Conservation (phyloP, 176 grass and related monocot genomes). For the Eragrostis curvula region DNA sequence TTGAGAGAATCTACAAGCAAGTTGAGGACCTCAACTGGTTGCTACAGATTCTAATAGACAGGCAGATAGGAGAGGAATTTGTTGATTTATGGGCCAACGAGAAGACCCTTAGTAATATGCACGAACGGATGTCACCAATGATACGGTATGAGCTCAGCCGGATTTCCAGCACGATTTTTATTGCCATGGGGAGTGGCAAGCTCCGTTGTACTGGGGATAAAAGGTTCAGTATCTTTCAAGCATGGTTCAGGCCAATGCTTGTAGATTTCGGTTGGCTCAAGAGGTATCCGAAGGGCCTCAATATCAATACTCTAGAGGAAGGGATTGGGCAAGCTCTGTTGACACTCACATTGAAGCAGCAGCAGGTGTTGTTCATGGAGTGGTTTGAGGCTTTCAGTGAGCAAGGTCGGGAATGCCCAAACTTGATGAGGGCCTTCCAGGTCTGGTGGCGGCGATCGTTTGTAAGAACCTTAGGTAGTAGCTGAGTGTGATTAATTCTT, state of each 20-base stretch:
- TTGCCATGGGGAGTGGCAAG: slow-evolving; percentile 69
- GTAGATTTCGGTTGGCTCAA: slow-evolving; percentile 80
- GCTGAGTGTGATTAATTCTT: slow-evolving; percentile 31
- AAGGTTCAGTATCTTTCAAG: slow-evolving; percentile 53
- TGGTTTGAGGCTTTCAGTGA: slow-evolving; percentile 72
- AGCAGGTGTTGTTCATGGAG: slow-evolving; percentile 73
- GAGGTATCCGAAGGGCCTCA: slow-evolving; percentile 74
- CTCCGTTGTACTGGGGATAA: slow-evolving; percentile 57
- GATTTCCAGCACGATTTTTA: slow-evolving; percentile 75
- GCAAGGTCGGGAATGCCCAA: slow-evolving; percentile 75
- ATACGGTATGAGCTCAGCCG: slow-evolving; percentile 74
- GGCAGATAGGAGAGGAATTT: slow-evolving; percentile 85
- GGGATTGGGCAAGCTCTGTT: slow-evolving; percentile 72
- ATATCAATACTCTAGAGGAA: slow-evolving; percentile 68
- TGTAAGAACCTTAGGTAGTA: slow-evolving; percentile 46
- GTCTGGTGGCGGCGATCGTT: slow-evolving; percentile 92
- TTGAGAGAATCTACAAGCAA: slow-evolving; percentile 70
- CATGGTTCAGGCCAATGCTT: slow-evolving; percentile 87
- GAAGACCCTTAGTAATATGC: slow-evolving; percentile 56
- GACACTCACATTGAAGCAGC: slow-evolving; percentile 71
- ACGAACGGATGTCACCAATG: slow-evolving; percentile 66
- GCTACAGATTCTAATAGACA: slow-evolving; percentile 77
- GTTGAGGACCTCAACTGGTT: slow-evolving; percentile 85
- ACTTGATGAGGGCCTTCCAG: slow-evolving; percentile 83
- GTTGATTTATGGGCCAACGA: slow-evolving; percentile 67